A percentile compares a stretch with the other conserved stretches of the same genome.
These are phyloP conservation scores for Melanopsichium pennsylvanicum DNA, from an alignment of 1,284 basidiomycete species.

Conservation along the genomic window DNA sequence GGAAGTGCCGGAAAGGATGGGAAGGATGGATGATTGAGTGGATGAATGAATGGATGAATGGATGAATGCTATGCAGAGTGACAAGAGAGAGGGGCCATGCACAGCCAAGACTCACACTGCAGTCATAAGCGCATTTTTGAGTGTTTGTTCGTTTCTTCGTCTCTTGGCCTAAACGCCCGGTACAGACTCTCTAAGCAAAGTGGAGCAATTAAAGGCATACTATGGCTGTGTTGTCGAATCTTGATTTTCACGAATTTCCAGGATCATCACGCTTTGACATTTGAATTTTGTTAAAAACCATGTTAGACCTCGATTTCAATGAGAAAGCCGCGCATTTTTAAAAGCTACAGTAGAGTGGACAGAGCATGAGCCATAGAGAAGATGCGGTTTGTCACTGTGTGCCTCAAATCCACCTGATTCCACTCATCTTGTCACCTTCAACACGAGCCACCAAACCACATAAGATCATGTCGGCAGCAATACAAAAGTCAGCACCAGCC, in stretches of 20 bases:
- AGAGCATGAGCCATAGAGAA: not conserved
- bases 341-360: not conserved
- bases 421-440: too few species aligned
- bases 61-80: not conserved
- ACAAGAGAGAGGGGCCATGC: not conserved
- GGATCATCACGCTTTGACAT: not conserved
- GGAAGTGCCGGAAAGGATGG: too few species aligned
- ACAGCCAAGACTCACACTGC: constrained; percentile 17
- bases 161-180: not conserved
- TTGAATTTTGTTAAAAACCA: too few species aligned
- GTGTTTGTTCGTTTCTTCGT: too few species aligned
- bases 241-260: not conserved
- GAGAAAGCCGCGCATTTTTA: too few species aligned
- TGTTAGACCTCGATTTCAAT: not conserved
- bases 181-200: not conserved
- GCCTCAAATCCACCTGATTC: too few species aligned
- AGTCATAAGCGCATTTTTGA: too few species aligned
- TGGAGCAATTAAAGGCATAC: not conserved
- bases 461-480: constrained; percentile 30
- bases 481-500: constrained; percentile 18
- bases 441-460: not conserved
- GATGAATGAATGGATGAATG: not conserved
- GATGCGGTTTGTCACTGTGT: constrained; percentile 11
- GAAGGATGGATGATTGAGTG: not conserved
- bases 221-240: not conserved